Conservation (phyloP, 139 green algal species). For the Chlorella ohadii region DNA sequence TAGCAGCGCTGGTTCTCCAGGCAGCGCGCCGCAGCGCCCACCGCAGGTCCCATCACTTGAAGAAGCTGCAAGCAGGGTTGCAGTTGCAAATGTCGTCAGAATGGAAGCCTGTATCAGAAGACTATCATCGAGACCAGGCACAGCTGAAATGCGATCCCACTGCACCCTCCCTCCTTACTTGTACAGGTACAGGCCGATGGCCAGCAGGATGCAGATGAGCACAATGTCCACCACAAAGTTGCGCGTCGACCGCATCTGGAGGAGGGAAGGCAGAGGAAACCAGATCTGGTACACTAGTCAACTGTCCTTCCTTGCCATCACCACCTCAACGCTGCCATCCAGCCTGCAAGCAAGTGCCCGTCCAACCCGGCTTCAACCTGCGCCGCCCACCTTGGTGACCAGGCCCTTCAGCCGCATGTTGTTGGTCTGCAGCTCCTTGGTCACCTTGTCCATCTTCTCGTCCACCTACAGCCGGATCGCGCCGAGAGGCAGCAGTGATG, state of each 20-base stretch:
- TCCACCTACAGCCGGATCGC: conserved; percentile 52
- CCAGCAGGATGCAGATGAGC: conserved; percentile 84
- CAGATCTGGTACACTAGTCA: too few relatives aligned
- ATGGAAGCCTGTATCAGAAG: too few relatives aligned
- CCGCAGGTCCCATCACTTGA: not conserved
- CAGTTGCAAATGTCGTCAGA: too few relatives aligned
- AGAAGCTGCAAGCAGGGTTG: not conserved
- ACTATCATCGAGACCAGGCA: too few relatives aligned
- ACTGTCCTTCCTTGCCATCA: too few relatives aligned
- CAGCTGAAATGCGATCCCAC: too few relatives aligned
- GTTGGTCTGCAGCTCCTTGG: conserved; percentile 78
- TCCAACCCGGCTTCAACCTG: not conserved
- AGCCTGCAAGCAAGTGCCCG: not conserved
- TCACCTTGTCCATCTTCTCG: conserved; percentile 81
- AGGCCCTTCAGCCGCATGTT: conserved; percentile 85
- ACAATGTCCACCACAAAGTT: conserved; percentile 92
- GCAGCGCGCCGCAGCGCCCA: too few relatives aligned
- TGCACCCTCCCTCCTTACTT: conserved; percentile 31
- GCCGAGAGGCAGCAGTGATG: not conserved
- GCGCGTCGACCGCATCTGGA: conserved; percentile 76
- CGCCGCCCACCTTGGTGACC: conserved; percentile 62
- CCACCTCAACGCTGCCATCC: not conserved
- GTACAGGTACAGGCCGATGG: conserved; percentile 81
- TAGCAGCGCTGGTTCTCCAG: too few relatives aligned
- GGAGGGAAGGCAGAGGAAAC: not conserved